Evolutionary conservation across 177 flowering plant species (phyloP).

Genomic region (Vitis hybrid): DNA sequence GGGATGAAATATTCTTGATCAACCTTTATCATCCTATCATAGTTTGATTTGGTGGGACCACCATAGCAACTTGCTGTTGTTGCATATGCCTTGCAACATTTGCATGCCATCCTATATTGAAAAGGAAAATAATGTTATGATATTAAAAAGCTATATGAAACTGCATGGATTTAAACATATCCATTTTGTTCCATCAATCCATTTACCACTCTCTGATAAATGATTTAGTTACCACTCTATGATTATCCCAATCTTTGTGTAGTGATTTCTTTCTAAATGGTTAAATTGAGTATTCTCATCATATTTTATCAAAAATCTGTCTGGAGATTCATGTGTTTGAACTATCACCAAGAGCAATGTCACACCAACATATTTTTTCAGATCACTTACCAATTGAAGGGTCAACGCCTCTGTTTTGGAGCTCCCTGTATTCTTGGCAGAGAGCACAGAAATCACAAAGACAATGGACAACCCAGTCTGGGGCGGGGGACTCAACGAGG

Average conservation of each 20-base stretch:
- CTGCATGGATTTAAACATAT: no score
- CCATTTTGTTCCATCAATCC: no score
- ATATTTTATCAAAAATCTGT: no score
- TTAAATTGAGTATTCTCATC: no score
- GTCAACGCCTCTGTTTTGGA: conserved; percentile 18
- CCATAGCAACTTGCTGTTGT: conserved; percentile 7
- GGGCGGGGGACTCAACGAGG: conserved; percentile 37
- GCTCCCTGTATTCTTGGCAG: conserved; percentile 12
- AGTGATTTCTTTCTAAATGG: no score
- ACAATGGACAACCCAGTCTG: conserved; percentile 37
- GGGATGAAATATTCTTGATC: not conserved
- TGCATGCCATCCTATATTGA: conserved; percentile 4
- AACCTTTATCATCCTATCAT: not conserved
- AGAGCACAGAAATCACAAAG: conserved; percentile 27
- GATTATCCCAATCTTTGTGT: no score
- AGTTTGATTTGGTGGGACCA: not conserved
- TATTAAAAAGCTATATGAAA: no score
- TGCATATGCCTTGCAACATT: not conserved
- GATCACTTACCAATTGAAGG: conserved; percentile 35
- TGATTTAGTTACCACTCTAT: no score
- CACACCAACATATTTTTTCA: no score
- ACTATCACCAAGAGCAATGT: no score
- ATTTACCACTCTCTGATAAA: no score
- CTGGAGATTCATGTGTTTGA: no score
- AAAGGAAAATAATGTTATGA: not conserved